Percentiles rank a stretch among this genome's conserved stretches.
Evolutionary conservation across 1,284 basidiomycete genomes (phyloP).

Genomic region (Kwoniella shivajii): DNA sequence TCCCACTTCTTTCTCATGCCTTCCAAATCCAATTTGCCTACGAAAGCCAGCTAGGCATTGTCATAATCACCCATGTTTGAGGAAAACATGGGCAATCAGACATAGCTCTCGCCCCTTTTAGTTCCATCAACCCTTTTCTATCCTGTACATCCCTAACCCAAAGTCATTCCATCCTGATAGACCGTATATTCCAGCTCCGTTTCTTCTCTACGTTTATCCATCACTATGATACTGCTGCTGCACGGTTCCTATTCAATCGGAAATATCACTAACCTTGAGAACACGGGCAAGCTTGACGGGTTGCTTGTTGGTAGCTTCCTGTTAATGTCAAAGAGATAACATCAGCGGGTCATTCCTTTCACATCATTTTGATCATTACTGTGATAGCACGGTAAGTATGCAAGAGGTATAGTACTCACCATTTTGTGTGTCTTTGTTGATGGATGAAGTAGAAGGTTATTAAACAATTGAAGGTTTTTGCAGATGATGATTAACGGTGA

Average conservation of each 20-base stretch:
- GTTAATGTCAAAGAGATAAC: conserved; percentile 46
- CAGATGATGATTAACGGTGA: not conserved
- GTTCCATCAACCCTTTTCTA: too few species aligned
- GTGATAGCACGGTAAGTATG: not conserved
- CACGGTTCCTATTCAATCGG: not conserved
- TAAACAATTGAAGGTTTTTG: conserved; percentile 2
- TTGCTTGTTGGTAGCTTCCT: conserved; percentile 71
- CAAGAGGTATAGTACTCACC: conserved; percentile 24
- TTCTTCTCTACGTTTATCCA: too few species aligned
- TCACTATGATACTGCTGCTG: not conserved
- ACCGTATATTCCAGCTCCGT: too few species aligned
- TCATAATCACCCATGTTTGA: too few species aligned
- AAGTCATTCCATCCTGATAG: too few species aligned
- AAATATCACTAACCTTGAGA: conserved; percentile 69
- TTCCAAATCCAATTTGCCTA: too few species aligned
- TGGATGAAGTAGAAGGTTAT: conserved; percentile 16
- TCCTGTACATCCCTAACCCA: too few species aligned
- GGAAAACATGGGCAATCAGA: too few species aligned
- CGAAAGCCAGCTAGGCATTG: too few species aligned
- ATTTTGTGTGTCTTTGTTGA: conserved; percentile 39
- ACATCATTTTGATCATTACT: not conserved
- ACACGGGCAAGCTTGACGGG: conserved; percentile 95
- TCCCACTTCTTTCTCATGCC: too few species aligned
- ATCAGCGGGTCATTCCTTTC: conserved; percentile 2
- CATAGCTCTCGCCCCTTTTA: too few species aligned